Conservation (phyloP, 2,329 filamentous ascomycete genomes). For the Xylaria sp. region DNA sequence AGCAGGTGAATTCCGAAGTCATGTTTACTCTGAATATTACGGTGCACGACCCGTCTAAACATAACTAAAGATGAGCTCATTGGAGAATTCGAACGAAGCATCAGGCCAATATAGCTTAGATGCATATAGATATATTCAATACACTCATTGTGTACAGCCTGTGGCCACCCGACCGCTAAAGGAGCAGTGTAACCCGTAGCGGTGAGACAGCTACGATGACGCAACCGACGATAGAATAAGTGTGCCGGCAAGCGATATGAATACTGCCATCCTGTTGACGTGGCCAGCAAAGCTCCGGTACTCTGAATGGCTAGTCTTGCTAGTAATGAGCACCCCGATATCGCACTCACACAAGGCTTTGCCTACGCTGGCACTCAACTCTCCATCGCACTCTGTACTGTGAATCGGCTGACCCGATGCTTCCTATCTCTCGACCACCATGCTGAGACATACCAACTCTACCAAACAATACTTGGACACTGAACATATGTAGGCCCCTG, state of each 20-base stretch:
- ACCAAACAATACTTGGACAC: constrained; percentile 17
- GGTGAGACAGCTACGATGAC: not conserved
- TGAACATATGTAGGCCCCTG: constrained; percentile 17
- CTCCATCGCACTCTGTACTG: constrained; percentile 1
- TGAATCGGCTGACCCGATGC: constrained; percentile 12
- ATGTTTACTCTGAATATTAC: too few species aligned
- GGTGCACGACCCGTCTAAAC: too few species aligned
- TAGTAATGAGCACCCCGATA: constrained; percentile 6
- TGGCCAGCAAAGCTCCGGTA: constrained; percentile 24
- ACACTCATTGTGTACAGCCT: not conserved
- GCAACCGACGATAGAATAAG: too few species aligned
- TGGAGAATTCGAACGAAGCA: too few species aligned
- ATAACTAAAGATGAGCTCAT: too few species aligned
- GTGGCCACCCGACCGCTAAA: not conserved
- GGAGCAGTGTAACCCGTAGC: not conserved
- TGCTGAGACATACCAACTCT: not conserved
- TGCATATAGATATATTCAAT: not conserved
- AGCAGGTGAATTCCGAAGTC: too few species aligned
- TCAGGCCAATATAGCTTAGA: not conserved
- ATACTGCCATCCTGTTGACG: constrained; percentile 13
- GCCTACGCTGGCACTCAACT: not conserved
- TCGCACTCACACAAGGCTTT: constrained; percentile 21
- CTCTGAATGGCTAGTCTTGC: constrained; percentile 22
- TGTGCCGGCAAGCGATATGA: not conserved
- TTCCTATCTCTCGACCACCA: constrained; percentile 5